Conservation (phyloP, 768 basidiomycete species). For the Auriscalpium orientale region DNA sequence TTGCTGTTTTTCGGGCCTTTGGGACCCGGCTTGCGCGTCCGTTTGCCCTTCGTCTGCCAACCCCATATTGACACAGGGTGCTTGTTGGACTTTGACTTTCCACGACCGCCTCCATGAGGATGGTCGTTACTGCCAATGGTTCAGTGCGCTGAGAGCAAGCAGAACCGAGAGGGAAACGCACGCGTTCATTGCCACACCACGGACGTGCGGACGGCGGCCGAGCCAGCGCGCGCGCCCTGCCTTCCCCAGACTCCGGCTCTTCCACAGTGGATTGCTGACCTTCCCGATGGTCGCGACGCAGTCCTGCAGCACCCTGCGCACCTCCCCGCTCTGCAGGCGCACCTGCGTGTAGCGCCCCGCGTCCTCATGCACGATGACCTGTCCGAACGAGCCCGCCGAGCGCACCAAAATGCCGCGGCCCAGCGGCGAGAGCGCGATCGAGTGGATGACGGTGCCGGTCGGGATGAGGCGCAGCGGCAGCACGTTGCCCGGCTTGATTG, state of each 20-base stretch:
- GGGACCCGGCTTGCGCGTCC: conserved; percentile 88
- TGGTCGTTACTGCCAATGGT: conserved; percentile 61
- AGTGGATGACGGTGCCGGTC: conserved; percentile 85
- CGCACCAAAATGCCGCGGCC: conserved; percentile 82
- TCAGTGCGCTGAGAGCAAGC: neutral
- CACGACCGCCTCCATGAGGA: conserved; percentile 96
- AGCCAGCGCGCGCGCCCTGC: conserved; percentile 87
- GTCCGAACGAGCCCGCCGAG: conserved; percentile 81
- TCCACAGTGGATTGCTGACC: conserved; percentile 89
- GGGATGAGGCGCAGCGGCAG: conserved; percentile 89
- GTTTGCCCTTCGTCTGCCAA: conserved; percentile 85
- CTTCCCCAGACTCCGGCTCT: conserved; percentile 79
- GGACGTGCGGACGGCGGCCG: conserved; percentile 75
- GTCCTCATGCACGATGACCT: conserved; percentile 73
- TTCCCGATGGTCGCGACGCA: conserved; percentile 87
- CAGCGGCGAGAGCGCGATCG: conserved; percentile 64
- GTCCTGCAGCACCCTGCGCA: conserved; percentile 72
- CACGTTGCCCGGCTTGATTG: conserved; percentile 87
- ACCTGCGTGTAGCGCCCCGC: conserved; percentile 71
- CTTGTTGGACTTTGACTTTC: conserved; percentile 95
- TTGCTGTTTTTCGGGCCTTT: conserved; percentile 87
- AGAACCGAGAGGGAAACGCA: conserved; percentile 28
- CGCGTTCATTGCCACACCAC: conserved; percentile 98
- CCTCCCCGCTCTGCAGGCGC: conserved; percentile 86
- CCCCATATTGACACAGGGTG: conserved; percentile 90